Evolutionary conservation across 441 rosid species (phyloP), one percentile per base, ranked within the genome.

Genomic region (Pelargonium fulgidum): DNA sequence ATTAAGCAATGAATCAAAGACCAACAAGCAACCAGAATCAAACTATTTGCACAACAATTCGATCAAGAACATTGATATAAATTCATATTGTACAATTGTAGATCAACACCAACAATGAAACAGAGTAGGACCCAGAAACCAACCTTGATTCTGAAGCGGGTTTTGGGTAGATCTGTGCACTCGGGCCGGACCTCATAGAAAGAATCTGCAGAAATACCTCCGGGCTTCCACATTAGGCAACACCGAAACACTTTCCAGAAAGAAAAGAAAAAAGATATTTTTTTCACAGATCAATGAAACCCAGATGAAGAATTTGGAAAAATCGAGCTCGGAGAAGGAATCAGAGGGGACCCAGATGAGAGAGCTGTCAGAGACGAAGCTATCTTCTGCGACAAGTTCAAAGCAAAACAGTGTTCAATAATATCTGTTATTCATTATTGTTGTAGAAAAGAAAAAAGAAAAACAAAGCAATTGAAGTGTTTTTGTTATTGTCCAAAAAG

Each of bases 171-270:
- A 50, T 50, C 58, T 12, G 58, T 13, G 58, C 58, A 50, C 19
- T 50, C 58, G 3, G 58, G 58, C 58, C 58, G 58, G 58, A 50
- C 58, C 58, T 50, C 58, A 50, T 50, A 50, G 58, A 50, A 50
- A 16, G 58, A 50, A n/a, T 50, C 58, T 13, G 17, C 58, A 50
- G 58, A 17, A 50, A 50, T 50, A 13, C 58, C 58, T n/a, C 7
- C 7, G 58, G 58, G 58, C 6, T 50, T 50, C 58, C 58, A 50
- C 58, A 50, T 50, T 50, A 16, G 19, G 16, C 20, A 14, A 50
- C 17, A 4, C 58, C 4, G 36, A 50, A 50, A 50, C 19, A 50
- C 17, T 50, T 13, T 29, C 36, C 3, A 29, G 36, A 29, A 29
- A 29, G 36, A 29, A 2, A 29, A 29, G 3, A 29, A 29, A 4